phyloP scores from a whole-genome alignment of 192 early-diverging fungal species.

The Podila epicladia region DNA sequence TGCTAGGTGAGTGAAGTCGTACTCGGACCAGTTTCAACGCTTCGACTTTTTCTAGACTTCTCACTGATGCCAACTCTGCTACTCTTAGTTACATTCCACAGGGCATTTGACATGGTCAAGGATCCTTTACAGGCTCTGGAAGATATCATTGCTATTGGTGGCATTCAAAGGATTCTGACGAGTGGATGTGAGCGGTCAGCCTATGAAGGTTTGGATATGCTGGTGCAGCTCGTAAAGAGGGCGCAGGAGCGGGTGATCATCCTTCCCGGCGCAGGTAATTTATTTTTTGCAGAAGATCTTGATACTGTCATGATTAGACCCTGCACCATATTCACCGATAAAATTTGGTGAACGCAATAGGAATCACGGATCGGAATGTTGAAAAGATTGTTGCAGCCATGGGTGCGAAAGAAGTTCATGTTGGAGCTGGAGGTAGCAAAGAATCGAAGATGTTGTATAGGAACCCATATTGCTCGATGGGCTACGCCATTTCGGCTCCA shows the following conservation, averaged over 20 bases:
- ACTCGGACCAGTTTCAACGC: too few relatives aligned
- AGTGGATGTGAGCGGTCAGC: constrained; percentile 68
- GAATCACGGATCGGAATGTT: constrained; percentile 64
- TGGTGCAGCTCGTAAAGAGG: constrained; percentile 53
- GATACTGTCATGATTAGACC: not conserved
- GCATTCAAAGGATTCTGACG: constrained; percentile 71
- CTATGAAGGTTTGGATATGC: constrained; percentile 62
- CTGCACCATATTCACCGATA: not conserved
- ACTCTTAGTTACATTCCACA: constrained; percentile 68
- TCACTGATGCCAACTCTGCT: not conserved
- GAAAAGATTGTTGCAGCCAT: constrained; percentile 47
- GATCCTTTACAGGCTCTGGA: constrained; percentile 67
- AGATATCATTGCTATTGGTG: constrained; percentile 65
- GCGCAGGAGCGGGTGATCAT: constrained; percentile 61
- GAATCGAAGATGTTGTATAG: constrained; percentile 49
- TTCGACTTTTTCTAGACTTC: too few relatives aligned
- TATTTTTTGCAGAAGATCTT: not conserved
- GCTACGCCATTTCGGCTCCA: constrained; percentile 39
- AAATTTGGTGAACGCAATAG: constrained; percentile 6
- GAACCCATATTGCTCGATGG: constrained; percentile 51
- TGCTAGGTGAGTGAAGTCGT: constrained; percentile 41
- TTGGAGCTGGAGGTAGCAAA: constrained; percentile 54
- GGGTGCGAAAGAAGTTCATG: constrained; percentile 63
- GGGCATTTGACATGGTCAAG: constrained; percentile 72
- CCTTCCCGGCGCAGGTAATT: constrained; percentile 68